Base-by-base conservation (phyloP, 1,139 yeast genomes). In the Yamadazyma diddensiae region DNA sequence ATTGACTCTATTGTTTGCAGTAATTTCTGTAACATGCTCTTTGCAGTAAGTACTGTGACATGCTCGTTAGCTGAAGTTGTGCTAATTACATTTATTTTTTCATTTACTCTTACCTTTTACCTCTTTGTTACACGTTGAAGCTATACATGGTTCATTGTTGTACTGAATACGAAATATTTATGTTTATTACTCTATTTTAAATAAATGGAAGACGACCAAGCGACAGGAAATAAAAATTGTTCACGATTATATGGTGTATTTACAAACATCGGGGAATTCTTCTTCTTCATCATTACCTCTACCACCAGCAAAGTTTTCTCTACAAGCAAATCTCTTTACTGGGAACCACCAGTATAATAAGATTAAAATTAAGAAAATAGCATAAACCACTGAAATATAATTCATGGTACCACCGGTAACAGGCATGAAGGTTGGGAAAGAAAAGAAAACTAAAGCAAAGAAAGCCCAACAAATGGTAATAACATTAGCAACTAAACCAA, bases 351-450 rank as follows among this genome's bases (percentile, higher is more conserved):
- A 82, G 53, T 77, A 78, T 5, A 65, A 57, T 30, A 80, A 42
- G 7, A 79, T 65, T 55, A 75, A 77, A 3, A 73, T 39, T 11
- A 74, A 55, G 51, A 75, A 77, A 16, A 77, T 75, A 1, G 62
- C 81, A 41, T 79, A 63, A 14, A 81, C 83, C 6, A 71, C 86
- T n/a, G 77, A 65, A 20, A 82, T 82, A 51, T 82, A 82, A 59
- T 82, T 82, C 84, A 82, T 80, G 46, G 71, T 69, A 33, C 72
- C 71, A 24, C 69, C 73, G 3, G 73, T 66, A 2, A 73, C 87
- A 1, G 90, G 90, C 70, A 77, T 70, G 30, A 61, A 61, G 26
- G 78, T 66, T 30, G 92, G 92, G 61, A 82, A 79, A 21, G 82
- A 74, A 58, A 77, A 79, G 54, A 82, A 73, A 5, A 79, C 78